Percentiles rank a stretch among this genome's conserved stretches.
These are phyloP conservation scores for Nitzschia putrida DNA, from an alignment of 108 stramenopile species.

Conservation along the genomic window DNA sequence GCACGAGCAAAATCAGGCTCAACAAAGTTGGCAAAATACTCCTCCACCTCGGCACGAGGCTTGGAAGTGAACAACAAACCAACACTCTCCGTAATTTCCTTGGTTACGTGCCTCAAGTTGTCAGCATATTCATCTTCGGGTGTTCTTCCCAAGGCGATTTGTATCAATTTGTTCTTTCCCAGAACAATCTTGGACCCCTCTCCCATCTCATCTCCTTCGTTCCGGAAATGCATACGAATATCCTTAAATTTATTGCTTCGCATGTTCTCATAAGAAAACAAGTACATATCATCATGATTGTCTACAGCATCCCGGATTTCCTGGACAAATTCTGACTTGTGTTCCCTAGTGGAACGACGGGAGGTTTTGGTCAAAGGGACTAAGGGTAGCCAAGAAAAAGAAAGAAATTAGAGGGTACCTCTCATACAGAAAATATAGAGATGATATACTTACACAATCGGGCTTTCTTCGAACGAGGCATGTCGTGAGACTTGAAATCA, in stretches of 20 bases:
- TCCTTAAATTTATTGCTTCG: slow-evolving; percentile 92
- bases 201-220: slow-evolving; percentile 21
- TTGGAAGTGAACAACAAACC: slow-evolving; percentile 88
- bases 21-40: slow-evolving; percentile 77
- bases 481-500: slow-evolving; percentile 12
- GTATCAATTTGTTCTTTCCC: slow-evolving; percentile 95
- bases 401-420: background rate
- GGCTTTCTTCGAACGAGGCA: slow-evolving; percentile 44
- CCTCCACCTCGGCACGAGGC: slow-evolving; percentile 68
- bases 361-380: slow-evolving; percentile 91
- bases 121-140: slow-evolving; percentile 94
- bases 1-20: slow-evolving; percentile 92
- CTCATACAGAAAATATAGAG: background rate
- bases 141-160: slow-evolving; percentile 87
- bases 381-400: slow-evolving; percentile 20
- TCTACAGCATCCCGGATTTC: slow-evolving; percentile 88
- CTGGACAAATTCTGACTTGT: slow-evolving; percentile 85
- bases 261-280: slow-evolving; percentile 96
- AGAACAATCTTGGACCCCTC: slow-evolving; percentile 84
- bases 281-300: slow-evolving; percentile 76
- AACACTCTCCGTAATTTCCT: slow-evolving; percentile 78
- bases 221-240: slow-evolving; percentile 85
- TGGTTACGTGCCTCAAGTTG: slow-evolving; percentile 85
- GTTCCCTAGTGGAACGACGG: slow-evolving; percentile 87
- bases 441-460: slow-evolving; percentile 32